Evolutionary conservation across 805 yeast species (phyloP), one percentile per base, ranked within the genome.

Genomic region (Candida ovalis): DNA sequence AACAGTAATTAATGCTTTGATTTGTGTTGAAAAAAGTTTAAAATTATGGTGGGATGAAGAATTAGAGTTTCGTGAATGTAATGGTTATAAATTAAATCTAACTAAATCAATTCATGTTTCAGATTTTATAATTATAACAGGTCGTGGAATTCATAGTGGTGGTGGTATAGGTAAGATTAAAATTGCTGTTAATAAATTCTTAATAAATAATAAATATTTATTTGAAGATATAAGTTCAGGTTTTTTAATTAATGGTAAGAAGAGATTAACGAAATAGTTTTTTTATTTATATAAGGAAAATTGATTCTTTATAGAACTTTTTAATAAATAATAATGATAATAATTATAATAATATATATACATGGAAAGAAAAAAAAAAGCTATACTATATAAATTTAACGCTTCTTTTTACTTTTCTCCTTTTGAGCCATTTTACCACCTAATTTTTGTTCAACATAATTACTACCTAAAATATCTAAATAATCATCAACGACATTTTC

Each of bases 81-180:
- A 59, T 4, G 66, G 70, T 21, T 80, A 80, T 23, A 69, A 64
- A 4, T 58, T 71, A 22, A 48, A 63, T 4, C 51, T 60, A 2
- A 49, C 66, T 0, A 63, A 61, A 25, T 82, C 74, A 0, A 47
- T 56, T 10, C 69, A 70, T 59, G 71, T 77, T 1, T 68, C 63
- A 1, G 76, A 78, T 0, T 56, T 84, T 7, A 60, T 50, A 1
- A 65, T 86, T 0, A 65, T 85, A 12, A 84, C 92, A 0, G 92
- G 94, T 0, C 65, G 88, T 53, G 94, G 94, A 0, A 57, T 82
- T 5, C 94, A 86, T 61, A 82, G 88, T 41, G 69, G 60, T 1
- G 79, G 77, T 4, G 88, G 89, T 0, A 59, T 68, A 1, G 71
- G 86, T 1, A 74, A 68, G 49, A 71, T 86, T 17, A 72, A 72